Conservation (phyloP, 371 early-diverging fungal species). For the Mucor irregularis region DNA sequence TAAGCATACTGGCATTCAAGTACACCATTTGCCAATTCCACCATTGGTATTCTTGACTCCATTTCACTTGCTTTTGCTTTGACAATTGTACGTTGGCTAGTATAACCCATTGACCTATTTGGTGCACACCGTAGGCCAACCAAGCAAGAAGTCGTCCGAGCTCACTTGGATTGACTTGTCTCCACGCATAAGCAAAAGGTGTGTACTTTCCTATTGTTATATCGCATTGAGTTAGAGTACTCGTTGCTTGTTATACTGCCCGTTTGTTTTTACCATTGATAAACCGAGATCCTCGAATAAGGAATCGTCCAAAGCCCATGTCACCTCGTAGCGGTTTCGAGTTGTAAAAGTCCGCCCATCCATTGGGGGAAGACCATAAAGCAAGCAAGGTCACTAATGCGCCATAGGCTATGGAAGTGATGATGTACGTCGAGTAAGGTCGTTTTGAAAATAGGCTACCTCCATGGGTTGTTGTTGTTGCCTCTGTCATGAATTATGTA, state of each 20-base stretch:
- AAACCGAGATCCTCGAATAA: slow-evolving; percentile 38
- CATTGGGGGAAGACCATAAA: slow-evolving; percentile 16
- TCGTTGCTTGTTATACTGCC: neutral
- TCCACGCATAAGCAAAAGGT: slow-evolving; percentile 49
- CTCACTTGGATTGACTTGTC: slow-evolving; percentile 19
- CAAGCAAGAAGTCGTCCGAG: slow-evolving; percentile 28
- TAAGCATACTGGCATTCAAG: slow-evolving; percentile 36
- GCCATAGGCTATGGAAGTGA: slow-evolving; percentile 18
- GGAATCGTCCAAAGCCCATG: slow-evolving; percentile 43
- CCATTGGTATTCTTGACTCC: slow-evolving; percentile 36
- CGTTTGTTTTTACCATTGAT: slow-evolving; percentile 25
- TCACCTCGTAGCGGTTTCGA: slow-evolving; percentile 40
- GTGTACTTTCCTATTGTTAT: slow-evolving; percentile 30
- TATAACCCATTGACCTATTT: slow-evolving; percentile 40
- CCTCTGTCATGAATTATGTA: neutral
- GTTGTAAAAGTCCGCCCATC: slow-evolving; percentile 39
- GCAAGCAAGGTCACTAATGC: slow-evolving; percentile 12
- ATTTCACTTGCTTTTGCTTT: slow-evolving; percentile 18
- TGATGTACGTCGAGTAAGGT: slow-evolving; percentile 4
- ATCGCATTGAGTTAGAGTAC: neutral
- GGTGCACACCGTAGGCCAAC: slow-evolving; percentile 35
- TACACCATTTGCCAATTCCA: slow-evolving; percentile 50
- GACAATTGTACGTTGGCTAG: slow-evolving; percentile 26
- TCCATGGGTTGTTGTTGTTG: neutral
- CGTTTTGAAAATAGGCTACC: neutral